These are phyloP conservation scores for Cyberlindnera saturnus DNA, from an alignment of 805 yeast genomes.

Conservation along the genomic window DNA sequence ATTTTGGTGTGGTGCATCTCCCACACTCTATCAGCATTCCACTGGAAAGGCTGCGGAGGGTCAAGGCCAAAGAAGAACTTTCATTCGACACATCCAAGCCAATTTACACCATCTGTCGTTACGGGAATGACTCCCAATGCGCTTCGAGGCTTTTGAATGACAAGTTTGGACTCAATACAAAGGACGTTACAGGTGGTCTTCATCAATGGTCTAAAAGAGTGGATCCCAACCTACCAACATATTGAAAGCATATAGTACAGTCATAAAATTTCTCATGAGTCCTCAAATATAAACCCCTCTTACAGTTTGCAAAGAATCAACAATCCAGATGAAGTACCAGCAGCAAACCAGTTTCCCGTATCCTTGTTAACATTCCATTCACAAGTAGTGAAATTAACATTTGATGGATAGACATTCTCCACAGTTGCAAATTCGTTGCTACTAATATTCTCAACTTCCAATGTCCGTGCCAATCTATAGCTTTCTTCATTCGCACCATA, in stretches of 20 bases:
- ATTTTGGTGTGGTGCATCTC: conserved; percentile 60
- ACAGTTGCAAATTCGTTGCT: conserved; percentile 21
- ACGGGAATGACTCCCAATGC: conserved; percentile 85
- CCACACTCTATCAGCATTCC: conserved; percentile 61
- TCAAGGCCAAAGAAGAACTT: conserved; percentile 22
- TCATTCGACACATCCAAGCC: conserved; percentile 28
- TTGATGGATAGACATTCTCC: conserved; percentile 39
- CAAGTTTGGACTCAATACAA: conserved; percentile 42
- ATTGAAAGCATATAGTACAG: conserved; percentile 28
- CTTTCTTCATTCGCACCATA: conserved; percentile 31
- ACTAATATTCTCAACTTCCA: conserved; percentile 28
- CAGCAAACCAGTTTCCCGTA: conserved; percentile 46
- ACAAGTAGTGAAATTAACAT: conserved; percentile 40
- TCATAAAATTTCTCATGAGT: too few species aligned
- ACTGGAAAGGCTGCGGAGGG: conserved; percentile 39
- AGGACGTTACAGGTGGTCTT: conserved; percentile 77
- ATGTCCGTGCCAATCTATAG: conserved; percentile 36
- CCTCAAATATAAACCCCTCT: neutral
- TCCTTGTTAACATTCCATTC: conserved; percentile 51
- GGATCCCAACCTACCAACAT: conserved; percentile 58
- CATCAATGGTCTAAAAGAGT: conserved; percentile 56
- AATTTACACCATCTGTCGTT: conserved; percentile 69
- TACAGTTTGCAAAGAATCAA: conserved; percentile 26
- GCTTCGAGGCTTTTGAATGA: conserved; percentile 57
- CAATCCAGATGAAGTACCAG: conserved; percentile 46